phyloP scores from a whole-genome alignment of 2,329 filamentous ascomycete genomes.

The Neoscytalidium dimidiatum region DNA sequence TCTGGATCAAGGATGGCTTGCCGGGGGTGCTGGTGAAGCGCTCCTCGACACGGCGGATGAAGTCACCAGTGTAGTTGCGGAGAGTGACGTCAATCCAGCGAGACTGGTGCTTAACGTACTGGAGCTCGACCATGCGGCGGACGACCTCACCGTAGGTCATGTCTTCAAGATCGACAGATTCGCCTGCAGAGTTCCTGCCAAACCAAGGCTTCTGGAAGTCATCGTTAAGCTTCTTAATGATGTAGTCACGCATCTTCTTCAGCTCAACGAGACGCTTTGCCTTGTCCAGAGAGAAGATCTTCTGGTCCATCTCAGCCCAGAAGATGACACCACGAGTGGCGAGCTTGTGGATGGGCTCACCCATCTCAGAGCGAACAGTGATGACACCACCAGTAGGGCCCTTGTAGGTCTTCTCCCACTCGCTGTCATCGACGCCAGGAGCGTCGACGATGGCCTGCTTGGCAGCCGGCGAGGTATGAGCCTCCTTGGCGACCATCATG shows the following conservation, averaged over 20 bases:
- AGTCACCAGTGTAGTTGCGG: conserved; percentile 83
- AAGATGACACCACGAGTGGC: conserved; percentile 94
- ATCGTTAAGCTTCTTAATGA: conserved; percentile 50
- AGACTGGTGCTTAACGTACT: conserved; percentile 48
- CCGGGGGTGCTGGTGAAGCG: conserved; percentile 77
- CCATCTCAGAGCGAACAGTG: conserved; percentile 98
- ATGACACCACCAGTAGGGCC: conserved; percentile 89
- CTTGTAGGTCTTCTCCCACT: conserved; percentile 53
- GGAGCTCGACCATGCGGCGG: conserved; percentile 48
- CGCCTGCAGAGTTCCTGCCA: conserved; percentile 44
- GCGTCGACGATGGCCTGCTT: conserved; percentile 49
- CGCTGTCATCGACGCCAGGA: conserved; percentile 43
- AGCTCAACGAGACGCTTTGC: conserved; percentile 55
- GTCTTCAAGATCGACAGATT: conserved; percentile 48
- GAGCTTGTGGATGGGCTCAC: conserved; percentile 98
- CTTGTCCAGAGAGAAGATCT: conserved; percentile 95
- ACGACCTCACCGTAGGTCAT: conserved; percentile 53
- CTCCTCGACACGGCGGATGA: conserved; percentile 95
- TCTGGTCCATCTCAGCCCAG: conserved; percentile 99
- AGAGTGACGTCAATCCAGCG: conserved; percentile 65
- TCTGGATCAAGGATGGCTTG: conserved; percentile 82
- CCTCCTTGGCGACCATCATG: conserved; percentile 51
- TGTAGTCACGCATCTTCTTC: conserved; percentile 46
- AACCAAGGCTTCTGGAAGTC: conserved; percentile 55
- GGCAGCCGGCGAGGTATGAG: conserved; percentile 44